Evolutionary conservation across 352 stramenopile genomes (phyloP).

Genomic region (Globisporangium solare): DNA sequence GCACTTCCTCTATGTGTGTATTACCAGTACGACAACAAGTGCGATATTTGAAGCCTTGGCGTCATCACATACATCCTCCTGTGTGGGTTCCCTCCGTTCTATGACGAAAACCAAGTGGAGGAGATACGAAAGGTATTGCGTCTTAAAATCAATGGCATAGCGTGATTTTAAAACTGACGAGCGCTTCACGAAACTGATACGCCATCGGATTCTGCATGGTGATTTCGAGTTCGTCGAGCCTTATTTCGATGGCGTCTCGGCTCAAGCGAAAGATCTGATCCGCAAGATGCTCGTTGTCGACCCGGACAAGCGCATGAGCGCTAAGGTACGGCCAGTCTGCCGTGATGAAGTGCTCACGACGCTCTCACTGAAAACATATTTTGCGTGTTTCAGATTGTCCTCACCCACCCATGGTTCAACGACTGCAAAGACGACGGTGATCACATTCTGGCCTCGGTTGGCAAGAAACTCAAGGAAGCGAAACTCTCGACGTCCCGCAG

Average conservation of each 20-base stretch:
- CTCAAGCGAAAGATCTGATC: constrained; percentile 92
- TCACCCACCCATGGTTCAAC: constrained; percentile 70
- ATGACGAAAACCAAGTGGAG: constrained; percentile 89
- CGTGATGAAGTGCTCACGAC: too few species aligned
- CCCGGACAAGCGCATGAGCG: constrained; percentile 70
- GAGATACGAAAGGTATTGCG: constrained; percentile 67
- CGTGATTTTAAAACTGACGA: not conserved
- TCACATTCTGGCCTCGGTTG: constrained; percentile 45
- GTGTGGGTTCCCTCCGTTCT: constrained; percentile 96
- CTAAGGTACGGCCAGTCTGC: constrained; percentile 14
- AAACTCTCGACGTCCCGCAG: constrained; percentile 45
- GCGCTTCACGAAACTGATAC: not conserved
- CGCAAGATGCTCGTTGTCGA: constrained; percentile 91
- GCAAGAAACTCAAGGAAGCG: constrained; percentile 72
- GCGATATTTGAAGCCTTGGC: constrained; percentile 94
- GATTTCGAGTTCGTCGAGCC: constrained; percentile 90
- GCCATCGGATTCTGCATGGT: constrained; percentile 56
- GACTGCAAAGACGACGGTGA: constrained; percentile 63
- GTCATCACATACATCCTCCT: constrained; percentile 93
- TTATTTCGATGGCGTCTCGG: constrained; percentile 90
- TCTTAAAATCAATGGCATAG: not conserved
- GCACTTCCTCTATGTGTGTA: not conserved
- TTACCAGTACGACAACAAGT: constrained; percentile 90
- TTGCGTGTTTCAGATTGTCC: constrained; percentile 28
- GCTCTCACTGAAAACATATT: not conserved